Conservation (phyloP, 2,329 filamentous ascomycete species). For the Monosporascus ibericus region DNA sequence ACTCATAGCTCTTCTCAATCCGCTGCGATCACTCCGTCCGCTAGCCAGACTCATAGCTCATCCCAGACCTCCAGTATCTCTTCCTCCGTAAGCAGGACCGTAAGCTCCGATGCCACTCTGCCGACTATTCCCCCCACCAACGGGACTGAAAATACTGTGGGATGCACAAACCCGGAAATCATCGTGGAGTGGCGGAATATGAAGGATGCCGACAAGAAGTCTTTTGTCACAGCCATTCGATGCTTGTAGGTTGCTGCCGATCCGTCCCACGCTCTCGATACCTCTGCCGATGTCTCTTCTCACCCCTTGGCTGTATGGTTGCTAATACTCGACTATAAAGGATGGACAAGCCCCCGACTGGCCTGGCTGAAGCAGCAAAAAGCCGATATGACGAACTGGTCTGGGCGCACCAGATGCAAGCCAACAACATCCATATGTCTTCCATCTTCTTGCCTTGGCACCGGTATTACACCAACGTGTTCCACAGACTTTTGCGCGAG, state of each 20-base stretch:
- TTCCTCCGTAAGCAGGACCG: neutral
- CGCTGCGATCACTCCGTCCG: neutral
- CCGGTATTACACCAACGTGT: constrained; percentile 26
- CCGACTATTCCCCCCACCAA: neutral
- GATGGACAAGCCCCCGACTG: constrained; percentile 19
- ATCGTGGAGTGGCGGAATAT: constrained; percentile 27
- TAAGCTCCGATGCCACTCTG: neutral
- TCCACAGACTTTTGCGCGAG: constrained; percentile 25
- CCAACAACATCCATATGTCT: constrained; percentile 26
- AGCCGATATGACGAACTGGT: constrained; percentile 29
- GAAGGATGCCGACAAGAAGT: constrained; percentile 21
- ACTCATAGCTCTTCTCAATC: too few relatives aligned
- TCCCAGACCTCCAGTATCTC: neutral
- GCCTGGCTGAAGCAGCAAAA: constrained; percentile 16
- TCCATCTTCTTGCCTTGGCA: constrained; percentile 28
- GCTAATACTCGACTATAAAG: neutral
- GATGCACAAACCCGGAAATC: constrained; percentile 21
- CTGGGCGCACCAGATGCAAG: constrained; percentile 24
- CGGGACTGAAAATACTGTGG: neutral
- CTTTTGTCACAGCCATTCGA: constrained; percentile 23
- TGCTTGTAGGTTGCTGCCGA: constrained; percentile 13
- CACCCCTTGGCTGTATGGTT: neutral
- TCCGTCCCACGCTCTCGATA: neutral
- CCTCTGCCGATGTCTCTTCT: neutral
- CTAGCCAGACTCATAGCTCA: neutral